A percentile compares a stretch with the other conserved stretches of the same genome.
phyloP scores from a whole-genome alignment of 345 rosid species.

The Dipteronia sinensis region DNA sequence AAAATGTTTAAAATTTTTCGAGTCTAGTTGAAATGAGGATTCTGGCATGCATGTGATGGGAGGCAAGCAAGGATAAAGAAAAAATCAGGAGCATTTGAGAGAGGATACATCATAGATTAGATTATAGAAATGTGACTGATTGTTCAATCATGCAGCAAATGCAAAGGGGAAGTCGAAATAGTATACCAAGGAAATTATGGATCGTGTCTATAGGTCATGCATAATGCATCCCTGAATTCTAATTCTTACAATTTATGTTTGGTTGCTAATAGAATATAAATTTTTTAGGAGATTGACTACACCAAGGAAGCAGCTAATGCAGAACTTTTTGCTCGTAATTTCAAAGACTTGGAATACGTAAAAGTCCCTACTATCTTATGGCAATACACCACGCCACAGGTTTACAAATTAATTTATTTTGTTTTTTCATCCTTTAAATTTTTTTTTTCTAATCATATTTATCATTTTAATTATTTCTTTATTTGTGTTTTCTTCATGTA shows the following conservation, averaged over 20 bases:
- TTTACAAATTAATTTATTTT: slow-evolving; percentile 15
- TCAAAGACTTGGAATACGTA: slow-evolving; percentile 73
- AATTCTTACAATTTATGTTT: background rate
- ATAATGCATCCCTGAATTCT: background rate
- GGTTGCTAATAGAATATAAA: slow-evolving; percentile 17
- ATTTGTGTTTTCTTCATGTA: slow-evolving; percentile 31
- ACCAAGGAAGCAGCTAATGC: slow-evolving; percentile 97
- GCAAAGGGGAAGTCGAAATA: background rate
- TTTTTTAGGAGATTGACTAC: slow-evolving; percentile 91
- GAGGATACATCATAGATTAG: background rate
- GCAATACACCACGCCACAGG: slow-evolving; percentile 97
- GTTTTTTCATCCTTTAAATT: background rate
- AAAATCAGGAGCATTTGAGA: background rate
- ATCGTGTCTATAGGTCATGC: no score
- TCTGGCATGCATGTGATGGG: background rate
- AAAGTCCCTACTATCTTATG: slow-evolving; percentile 85
- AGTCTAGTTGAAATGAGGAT: background rate
- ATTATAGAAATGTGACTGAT: background rate
- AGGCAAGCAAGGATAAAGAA: background rate
- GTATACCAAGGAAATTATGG: background rate
- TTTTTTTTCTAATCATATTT: background rate
- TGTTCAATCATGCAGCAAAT: background rate
- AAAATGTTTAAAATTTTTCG: background rate
- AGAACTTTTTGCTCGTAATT: slow-evolving; percentile 87
- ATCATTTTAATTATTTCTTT: slow-evolving; percentile 4